A percentile compares a stretch with the other conserved stretches of the same genome.
Evolutionary conservation across 164 flowering plant species (phyloP).

Genomic region (Kingdonia uniflora): DNA sequence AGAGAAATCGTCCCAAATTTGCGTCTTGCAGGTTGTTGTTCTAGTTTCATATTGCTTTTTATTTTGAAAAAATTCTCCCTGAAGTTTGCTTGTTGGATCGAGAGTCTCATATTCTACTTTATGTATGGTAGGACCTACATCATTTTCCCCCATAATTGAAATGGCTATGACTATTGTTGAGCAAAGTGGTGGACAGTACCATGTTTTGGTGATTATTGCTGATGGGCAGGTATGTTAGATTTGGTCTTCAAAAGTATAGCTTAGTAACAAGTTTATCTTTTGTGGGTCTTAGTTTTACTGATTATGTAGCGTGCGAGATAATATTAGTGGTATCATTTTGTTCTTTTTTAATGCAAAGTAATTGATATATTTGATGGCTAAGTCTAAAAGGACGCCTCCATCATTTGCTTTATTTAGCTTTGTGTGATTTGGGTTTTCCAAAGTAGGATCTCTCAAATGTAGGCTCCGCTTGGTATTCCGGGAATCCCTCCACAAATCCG

Average conservation of each 20-base stretch:
- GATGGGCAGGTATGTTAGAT: conserved; percentile 75
- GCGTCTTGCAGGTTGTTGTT: conserved; percentile 58
- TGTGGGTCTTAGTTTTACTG: too few relatives aligned
- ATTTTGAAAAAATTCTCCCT: neutral
- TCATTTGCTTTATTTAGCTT: neutral
- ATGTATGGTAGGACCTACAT: conserved; percentile 73
- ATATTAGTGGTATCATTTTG: too few relatives aligned
- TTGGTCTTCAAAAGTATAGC: too few relatives aligned
- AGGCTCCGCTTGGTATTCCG: too few relatives aligned
- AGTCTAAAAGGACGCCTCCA: too few relatives aligned
- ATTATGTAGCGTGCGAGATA: too few relatives aligned
- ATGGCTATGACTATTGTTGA: conserved; percentile 83
- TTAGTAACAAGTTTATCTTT: too few relatives aligned
- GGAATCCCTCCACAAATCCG: too few relatives aligned
- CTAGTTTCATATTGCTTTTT: conserved; percentile 4
- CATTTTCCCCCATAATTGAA: conserved; percentile 90
- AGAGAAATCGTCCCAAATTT: conserved; percentile 75
- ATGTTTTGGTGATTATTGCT: conserved; percentile 90
- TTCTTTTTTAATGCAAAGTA: too few relatives aligned
- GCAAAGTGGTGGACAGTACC: conserved; percentile 90
- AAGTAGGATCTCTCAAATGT: too few relatives aligned
- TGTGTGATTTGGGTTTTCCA: neutral
- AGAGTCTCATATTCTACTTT: conserved; percentile 2
- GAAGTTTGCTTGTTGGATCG: neutral
- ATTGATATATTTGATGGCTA: too few relatives aligned